Base-by-base conservation (phyloP, 108 stramenopile species). In the Schizochytrium sp. region DNA sequence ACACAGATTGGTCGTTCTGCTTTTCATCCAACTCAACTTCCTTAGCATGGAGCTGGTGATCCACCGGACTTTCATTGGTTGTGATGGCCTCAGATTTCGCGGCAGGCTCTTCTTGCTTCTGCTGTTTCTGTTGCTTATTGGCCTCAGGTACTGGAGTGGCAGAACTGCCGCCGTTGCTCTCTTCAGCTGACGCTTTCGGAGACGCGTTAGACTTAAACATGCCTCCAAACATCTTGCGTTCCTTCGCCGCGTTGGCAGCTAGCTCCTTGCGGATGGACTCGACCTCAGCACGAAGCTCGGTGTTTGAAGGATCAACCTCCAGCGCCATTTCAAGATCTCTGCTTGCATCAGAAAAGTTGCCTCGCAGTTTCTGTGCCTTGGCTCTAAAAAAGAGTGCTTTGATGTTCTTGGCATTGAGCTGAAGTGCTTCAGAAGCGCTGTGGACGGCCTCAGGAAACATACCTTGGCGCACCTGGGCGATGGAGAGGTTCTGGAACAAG, bases 211-310 rank as follows among this genome's bases (percentile, higher is more conserved):
- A 28, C 28, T 28, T 28, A 28, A 83, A 53, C 5, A 83, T 13
- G 45, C 76, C 76, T 5, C 53, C 53, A 28, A 38, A 83, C 76
- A 83, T 83, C 28, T 83, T 55, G 28, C 76, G 5, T 28, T 49
- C 53, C 76, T 55, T 55, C 40, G 49, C 53, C 17, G 50, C 50
- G 3, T 46, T 49, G 50, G 76, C 76, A 13, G 76, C 76, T n/a
- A 83, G 47, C 2, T 83, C 76, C 28, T 83, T 55, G 76, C 76
- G 76, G 28, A 83, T 49, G 8, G 15, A 17, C 53, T 83, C 40
- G 50, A 83, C 50, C 76, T 83, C 76, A 38, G 76, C 76, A 10
- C 76, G 76, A 47, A 83, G 50, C 47, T 83, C 76, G 17, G 47
- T 40, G 47, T 55, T 83, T 10, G 50, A n/a, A 38, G 76, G 76